Conservation (phyloP, 352 stramenopile genomes). For the Pythium aquatile region DNA sequence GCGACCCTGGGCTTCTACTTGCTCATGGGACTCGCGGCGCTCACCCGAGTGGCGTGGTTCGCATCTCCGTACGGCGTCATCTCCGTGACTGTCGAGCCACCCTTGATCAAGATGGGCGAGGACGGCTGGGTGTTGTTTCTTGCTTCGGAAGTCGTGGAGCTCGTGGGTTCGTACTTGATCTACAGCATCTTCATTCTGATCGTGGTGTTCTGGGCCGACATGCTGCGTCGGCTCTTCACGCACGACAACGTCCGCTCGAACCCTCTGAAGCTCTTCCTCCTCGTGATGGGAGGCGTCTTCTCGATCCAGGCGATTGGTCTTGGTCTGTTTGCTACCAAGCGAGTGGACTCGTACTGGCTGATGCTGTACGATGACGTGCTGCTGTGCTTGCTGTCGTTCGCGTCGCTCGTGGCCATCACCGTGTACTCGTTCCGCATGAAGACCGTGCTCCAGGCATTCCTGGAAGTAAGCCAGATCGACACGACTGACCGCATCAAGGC, state of each 20-base stretch:
- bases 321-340: conserved; percentile 75
- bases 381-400: conserved; percentile 79
- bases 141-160: conserved; percentile 85
- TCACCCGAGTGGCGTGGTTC: conserved; percentile 73
- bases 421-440: conserved; percentile 96
- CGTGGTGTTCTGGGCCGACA: conserved; percentile 97
- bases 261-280: conserved; percentile 90
- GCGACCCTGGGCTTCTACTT: conserved; percentile 83
- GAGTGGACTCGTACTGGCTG: conserved; percentile 91
- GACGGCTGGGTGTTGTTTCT: conserved; percentile 70
- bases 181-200: conserved; percentile 98
- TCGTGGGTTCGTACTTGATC: conserved; percentile 91
- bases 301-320: conserved; percentile 84
- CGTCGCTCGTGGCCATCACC: conserved; percentile 89
- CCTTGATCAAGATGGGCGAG: conserved; percentile 59
- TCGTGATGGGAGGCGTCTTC: conserved; percentile 68
- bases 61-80: conserved; percentile 70
- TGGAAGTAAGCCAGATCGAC: conserved; percentile 96
- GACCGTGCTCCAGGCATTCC: conserved; percentile 93
- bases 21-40: conserved; percentile 61
- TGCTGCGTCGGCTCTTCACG: conserved; percentile 91
- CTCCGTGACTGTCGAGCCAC: conserved; percentile 63
- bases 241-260: conserved; percentile 69
- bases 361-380: conserved; percentile 95
- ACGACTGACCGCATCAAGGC: conserved; percentile 95